Evolutionary conservation across 805 yeast species (phyloP).

Genomic region (Candida rishiriensis): DNA sequence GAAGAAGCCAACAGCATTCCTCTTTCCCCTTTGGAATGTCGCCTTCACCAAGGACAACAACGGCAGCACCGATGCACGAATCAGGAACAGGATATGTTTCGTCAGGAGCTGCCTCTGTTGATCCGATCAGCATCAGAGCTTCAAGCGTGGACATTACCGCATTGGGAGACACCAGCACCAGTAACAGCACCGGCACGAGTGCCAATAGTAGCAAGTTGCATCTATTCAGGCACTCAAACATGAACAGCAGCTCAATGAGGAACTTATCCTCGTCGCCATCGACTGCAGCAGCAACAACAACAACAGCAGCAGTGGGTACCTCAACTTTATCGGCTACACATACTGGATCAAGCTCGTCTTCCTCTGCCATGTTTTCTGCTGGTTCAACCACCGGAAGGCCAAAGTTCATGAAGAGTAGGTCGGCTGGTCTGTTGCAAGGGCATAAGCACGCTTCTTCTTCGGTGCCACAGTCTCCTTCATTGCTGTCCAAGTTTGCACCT

Average conservation of each 20-base stretch:
- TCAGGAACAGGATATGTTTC: too few relatives aligned
- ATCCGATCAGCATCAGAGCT: too few relatives aligned
- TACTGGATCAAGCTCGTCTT: not conserved
- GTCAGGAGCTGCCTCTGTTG: too few relatives aligned
- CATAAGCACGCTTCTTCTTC: too few relatives aligned
- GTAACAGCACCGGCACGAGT: not conserved
- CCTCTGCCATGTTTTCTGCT: too few relatives aligned
- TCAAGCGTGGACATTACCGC: too few relatives aligned
- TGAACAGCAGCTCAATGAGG: not conserved
- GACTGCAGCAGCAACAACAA: not conserved
- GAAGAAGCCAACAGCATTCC: not conserved
- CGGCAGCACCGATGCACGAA: not conserved
- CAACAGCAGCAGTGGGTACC: not conserved
- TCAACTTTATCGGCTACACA: not conserved
- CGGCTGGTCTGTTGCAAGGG: too few relatives aligned
- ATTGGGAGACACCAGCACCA: not conserved
- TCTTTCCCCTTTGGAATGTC: conserved; percentile 2
- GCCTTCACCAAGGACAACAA: not conserved
- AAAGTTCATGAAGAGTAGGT: too few relatives aligned
- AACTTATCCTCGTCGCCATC: not conserved
- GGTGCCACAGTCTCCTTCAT: too few relatives aligned
- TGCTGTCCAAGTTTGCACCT: too few relatives aligned
- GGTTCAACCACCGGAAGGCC: too few relatives aligned
- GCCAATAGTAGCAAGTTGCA: not conserved
- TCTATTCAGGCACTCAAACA: not conserved